A percentile compares a stretch with the other conserved stretches of the same genome.
These are phyloP conservation scores for Penicillium sp. DNA, from an alignment of 2,329 filamentous ascomycete genomes.

Conservation along the genomic window DNA sequence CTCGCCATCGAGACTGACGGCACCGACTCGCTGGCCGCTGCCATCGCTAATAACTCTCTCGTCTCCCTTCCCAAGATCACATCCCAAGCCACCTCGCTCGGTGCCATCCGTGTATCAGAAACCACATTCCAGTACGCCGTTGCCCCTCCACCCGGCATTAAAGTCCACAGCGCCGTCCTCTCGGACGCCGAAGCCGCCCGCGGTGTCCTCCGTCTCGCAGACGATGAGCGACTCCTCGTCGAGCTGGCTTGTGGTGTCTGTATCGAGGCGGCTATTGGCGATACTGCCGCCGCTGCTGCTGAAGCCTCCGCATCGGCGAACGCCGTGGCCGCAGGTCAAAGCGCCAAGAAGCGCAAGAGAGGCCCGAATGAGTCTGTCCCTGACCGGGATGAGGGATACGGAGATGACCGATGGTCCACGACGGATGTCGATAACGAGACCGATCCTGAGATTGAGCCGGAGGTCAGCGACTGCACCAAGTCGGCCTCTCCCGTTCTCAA, in stretches of 20 bases:
- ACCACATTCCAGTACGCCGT: conserved; percentile 70
- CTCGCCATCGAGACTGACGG: conserved; percentile 78
- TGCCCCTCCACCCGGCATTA: conserved; percentile 51
- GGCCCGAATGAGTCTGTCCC: conserved; percentile 17
- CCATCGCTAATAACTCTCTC: conserved; percentile 60
- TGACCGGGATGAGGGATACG: conserved; percentile 43
- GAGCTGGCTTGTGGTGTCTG: conserved; percentile 86
- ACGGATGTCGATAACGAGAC: conserved; percentile 39
- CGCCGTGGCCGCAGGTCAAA: conserved; percentile 22
- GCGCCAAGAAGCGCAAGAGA: conserved; percentile 41
- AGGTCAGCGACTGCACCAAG: conserved; percentile 14
- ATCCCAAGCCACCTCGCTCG: conserved; percentile 75
- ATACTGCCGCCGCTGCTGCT: conserved; percentile 28
- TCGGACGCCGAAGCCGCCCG: conserved; percentile 79
- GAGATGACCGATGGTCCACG: conserved; percentile 42
- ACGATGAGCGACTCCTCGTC: conserved; percentile 81
- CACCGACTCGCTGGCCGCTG: conserved; percentile 71
- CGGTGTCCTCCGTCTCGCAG: conserved; percentile 76
- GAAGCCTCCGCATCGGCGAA: conserved; percentile 18
- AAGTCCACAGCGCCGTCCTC: conserved; percentile 67
- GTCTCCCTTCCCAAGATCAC: conserved; percentile 74
- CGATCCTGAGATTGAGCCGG: conserved; percentile 30
- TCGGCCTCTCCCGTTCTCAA: conserved; percentile 27
- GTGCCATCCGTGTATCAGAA: conserved; percentile 72
- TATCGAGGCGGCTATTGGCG: conserved; percentile 59